phyloP scores from a whole-genome alignment of 768 basidiomycete species.

The Dioszegia aurantiaca region DNA sequence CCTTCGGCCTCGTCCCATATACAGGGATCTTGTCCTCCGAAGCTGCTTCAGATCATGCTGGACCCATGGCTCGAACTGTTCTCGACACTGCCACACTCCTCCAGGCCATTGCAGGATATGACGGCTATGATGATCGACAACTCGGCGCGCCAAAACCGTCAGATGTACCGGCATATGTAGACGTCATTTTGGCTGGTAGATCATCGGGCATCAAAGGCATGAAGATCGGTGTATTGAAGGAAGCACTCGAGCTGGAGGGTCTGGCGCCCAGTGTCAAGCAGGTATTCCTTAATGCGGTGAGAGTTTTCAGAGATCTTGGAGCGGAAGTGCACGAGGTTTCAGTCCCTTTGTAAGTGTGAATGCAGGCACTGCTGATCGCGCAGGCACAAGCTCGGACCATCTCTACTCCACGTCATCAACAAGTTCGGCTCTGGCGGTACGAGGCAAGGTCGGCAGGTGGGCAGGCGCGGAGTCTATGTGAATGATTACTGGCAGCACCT shows the following conservation, averaged over 20 bases:
- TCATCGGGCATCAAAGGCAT: conserved; percentile 49
- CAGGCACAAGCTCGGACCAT: conserved; percentile 14
- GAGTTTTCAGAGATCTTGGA: conserved; percentile 53
- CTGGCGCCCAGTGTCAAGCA: conserved; percentile 53
- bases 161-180: conserved; percentile 51
- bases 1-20: conserved; percentile 57
- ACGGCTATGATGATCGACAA: conserved; percentile 56
- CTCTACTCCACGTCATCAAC: conserved; percentile 29
- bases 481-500: conserved; percentile 49
- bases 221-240: conserved; percentile 55
- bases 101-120: conserved; percentile 56
- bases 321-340: conserved; percentile 55
- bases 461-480: conserved; percentile 52
- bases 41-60: conserved; percentile 55
- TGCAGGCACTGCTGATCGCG: conserved; percentile 11
- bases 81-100: conserved; percentile 55
- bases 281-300: conserved; percentile 52
- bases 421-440: conserved; percentile 28
- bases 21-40: conserved; percentile 56
- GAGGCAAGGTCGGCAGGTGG: conserved; percentile 36
- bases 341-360: conserved; percentile 53
- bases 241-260: conserved; percentile 51
- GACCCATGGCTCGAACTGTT: conserved; percentile 52
- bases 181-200: conserved; percentile 34
- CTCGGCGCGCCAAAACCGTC: conserved; percentile 51